These are phyloP conservation scores for Aspergillus aculeatinus DNA, from an alignment of 2,329 filamentous ascomycete species.

Conservation along the genomic window DNA sequence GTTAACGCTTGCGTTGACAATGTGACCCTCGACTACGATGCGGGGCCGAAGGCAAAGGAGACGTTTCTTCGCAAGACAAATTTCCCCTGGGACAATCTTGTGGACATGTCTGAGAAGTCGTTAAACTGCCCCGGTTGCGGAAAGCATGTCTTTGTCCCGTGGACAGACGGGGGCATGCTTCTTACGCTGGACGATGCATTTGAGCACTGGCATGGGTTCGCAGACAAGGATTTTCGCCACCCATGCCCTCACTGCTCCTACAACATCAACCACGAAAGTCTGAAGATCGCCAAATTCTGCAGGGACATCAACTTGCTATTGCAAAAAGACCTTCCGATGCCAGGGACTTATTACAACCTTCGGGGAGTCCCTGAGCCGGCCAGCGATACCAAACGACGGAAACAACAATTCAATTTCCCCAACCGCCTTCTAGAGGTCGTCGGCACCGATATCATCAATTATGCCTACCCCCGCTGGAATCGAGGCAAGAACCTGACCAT, in stretches of 20 bases:
- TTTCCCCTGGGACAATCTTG: slow-evolving; percentile 59
- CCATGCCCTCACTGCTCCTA: slow-evolving; percentile 54
- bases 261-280: slow-evolving; percentile 55
- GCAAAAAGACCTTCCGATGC: slow-evolving; percentile 55
- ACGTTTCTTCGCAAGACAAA: slow-evolving; percentile 53
- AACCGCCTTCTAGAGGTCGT: slow-evolving; percentile 58
- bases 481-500: slow-evolving; percentile 44
- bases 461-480: slow-evolving; percentile 19
- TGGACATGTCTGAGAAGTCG: slow-evolving; percentile 51
- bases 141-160: slow-evolving; percentile 49
- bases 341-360: slow-evolving; percentile 64
- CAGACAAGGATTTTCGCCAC: slow-evolving; percentile 49
- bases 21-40: slow-evolving; percentile 57
- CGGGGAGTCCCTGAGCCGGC: slow-evolving; percentile 50
- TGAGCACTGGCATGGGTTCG: slow-evolving; percentile 30
- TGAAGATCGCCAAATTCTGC: slow-evolving; percentile 63
- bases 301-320: slow-evolving; percentile 55
- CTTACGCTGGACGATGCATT: slow-evolving; percentile 25
- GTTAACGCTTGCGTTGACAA: slow-evolving; percentile 60
- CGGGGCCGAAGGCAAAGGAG: slow-evolving; percentile 44
- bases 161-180: slow-evolving; percentile 52
- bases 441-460: slow-evolving; percentile 42
- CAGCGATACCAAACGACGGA: not conserved
- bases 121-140: slow-evolving; percentile 59
- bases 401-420: slow-evolving; percentile 48